A percentile compares a stretch with the other conserved stretches of the same genome.
Evolutionary conservation across 768 basidiomycete species (phyloP).

Genomic region (Panus rudis): DNA sequence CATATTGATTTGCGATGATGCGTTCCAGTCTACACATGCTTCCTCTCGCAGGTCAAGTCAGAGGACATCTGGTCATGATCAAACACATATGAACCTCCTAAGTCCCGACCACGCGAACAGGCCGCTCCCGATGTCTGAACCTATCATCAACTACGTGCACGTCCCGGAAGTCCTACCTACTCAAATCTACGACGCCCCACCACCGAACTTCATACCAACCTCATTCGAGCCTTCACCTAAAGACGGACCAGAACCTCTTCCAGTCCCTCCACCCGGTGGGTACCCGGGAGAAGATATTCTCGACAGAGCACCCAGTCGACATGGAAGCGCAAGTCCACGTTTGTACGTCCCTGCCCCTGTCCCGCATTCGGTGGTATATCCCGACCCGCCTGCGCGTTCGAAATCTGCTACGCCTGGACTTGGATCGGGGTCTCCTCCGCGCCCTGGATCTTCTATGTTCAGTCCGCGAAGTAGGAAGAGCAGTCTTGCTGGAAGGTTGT

Average conservation of each 20-base stretch:
- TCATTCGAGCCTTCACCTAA: no score
- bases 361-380: constrained; percentile 7
- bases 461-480: not conserved
- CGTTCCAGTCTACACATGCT: constrained; percentile 15
- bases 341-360: constrained; percentile 6
- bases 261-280: not conserved
- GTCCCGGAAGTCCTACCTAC: not conserved
- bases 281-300: not conserved
- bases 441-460: no score
- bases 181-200: constrained; percentile 1
- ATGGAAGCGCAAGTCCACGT: not conserved
- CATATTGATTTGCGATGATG: not conserved
- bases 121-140: constrained; percentile 9
- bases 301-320: not conserved
- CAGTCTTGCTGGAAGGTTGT: not conserved
- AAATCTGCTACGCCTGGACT: constrained; percentile 1
- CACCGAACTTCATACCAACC: no score
- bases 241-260: not conserved
- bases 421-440: not conserved
- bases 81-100: constrained; percentile 16
- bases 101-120: constrained; percentile 22
- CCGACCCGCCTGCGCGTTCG: constrained; percentile 7
- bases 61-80: not conserved
- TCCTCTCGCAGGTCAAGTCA: not conserved
- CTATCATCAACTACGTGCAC: not conserved